Base-by-base conservation (phyloP, 768 basidiomycete species). In the Boletellus ananiceps region DNA sequence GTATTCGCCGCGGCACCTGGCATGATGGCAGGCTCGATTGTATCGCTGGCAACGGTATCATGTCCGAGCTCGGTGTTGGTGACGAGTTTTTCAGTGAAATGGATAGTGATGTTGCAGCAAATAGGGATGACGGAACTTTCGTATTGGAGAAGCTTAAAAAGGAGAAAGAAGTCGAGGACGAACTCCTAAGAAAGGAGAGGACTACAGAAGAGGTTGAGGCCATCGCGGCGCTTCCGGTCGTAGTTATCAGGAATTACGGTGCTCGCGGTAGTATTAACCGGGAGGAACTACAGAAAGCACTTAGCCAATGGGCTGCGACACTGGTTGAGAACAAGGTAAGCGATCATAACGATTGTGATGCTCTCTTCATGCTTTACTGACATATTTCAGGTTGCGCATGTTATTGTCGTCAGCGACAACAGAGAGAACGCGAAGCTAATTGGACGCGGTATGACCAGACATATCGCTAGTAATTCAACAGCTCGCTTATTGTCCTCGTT, bases 391-490 rank as follows among this genome's bases (percentile, higher is more conserved):
- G 73, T 91, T 49, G 95, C 95, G 0, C 94, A 98, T 67, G 92
- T 96, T 40, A 74, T 99, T 41, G 82, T 98, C 31, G 71, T 93
- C 38, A 90, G 90, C 57, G 91, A 98, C 63, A 93, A 92, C 57
- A 80, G 88, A 23, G 92, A 93, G 58, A 87, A 94, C 49, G 75
- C 82, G 1, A 96, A 92, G 63, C 74, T 79, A n/a, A 71, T 98
- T 7, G 82, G 90, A 0, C 87, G 86, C 75, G 86, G 91, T 87
- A 58, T 15, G 54, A 39, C 27, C 9, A 18, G 29, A 35, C 19
- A 2, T 34, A 31, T 21, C 18, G n/a, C 9, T 2, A 19, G 19
- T 31, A 3, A 16, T 4, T n/a, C n/a, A 44, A 37, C 13, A 18
- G 19, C 8, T 49, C 13, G 34, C 34, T 36, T 12, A 27, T 40